Conservation (phyloP, 2,329 filamentous ascomycete species). For the Dothistroma pini region DNA sequence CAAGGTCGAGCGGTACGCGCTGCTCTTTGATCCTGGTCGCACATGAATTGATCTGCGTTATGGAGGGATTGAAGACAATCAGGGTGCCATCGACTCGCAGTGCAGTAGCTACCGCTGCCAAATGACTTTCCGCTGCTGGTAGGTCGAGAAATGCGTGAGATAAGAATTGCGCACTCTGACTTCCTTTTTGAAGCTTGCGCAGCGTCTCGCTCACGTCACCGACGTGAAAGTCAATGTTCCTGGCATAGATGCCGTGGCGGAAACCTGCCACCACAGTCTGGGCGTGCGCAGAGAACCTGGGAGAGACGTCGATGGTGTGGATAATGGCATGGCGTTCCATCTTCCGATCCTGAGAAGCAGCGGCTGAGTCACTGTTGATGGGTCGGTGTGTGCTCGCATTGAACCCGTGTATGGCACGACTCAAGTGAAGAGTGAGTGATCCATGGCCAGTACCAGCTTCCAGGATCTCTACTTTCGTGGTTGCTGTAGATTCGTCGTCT, state of each 20-base stretch:
- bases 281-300: conserved; percentile 61
- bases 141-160: conserved; percentile 71
- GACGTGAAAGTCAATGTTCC: conserved; percentile 70
- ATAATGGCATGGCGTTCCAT: conserved; percentile 61
- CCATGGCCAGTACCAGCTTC: conserved; percentile 86
- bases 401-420: conserved; percentile 70
- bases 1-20: conserved; percentile 54
- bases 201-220: conserved; percentile 64
- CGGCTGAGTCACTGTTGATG: conserved; percentile 16
- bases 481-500: not conserved
- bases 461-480: conserved; percentile 62
- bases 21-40: conserved; percentile 53
- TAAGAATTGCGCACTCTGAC: conserved; percentile 53
- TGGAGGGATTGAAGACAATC: conserved; percentile 69
- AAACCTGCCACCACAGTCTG: conserved; percentile 63
- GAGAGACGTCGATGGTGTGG: conserved; percentile 67
- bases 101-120: conserved; percentile 52
- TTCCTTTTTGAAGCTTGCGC: conserved; percentile 46
- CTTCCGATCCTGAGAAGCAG: conserved; percentile 8
- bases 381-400: conserved; percentile 52
- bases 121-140: conserved; percentile 56
- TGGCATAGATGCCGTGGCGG: conserved; percentile 64
- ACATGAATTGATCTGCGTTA: conserved; percentile 71
- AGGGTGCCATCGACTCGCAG: conserved; percentile 63
- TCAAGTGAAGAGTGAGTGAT: conserved; percentile 69